Evolutionary conservation across 495 filamentous ascomycete genomes (phyloP).

Genomic region (Penicillium maclennaniae): DNA sequence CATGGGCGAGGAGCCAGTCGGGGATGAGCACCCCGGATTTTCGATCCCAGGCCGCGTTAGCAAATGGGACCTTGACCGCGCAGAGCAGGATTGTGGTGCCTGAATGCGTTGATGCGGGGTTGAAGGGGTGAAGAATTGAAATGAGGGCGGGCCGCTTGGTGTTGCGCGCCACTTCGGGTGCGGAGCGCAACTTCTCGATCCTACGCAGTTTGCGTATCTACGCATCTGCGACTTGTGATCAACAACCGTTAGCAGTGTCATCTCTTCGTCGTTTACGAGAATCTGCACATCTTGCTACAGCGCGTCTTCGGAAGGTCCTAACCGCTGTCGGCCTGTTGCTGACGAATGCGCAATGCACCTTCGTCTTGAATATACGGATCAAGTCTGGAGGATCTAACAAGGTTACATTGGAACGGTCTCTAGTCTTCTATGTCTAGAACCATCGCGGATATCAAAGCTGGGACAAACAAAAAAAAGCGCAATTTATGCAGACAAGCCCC

Average conservation of each 20-base stretch:
- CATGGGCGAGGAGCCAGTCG: not conserved
- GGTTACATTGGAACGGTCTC: slow-evolving; percentile 10
- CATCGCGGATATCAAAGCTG: slow-evolving; percentile 36
- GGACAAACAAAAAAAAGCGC: slow-evolving; percentile 7
- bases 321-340: not conserved
- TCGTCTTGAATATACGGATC: not conserved
- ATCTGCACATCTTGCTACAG: not conserved
- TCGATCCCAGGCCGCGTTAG: not conserved
- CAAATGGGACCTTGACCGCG: slow-evolving; percentile 3
- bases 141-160: not conserved
- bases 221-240: not conserved
- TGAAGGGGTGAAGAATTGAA: slow-evolving; percentile 1
- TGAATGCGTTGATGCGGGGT: slow-evolving; percentile 5
- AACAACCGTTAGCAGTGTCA: not conserved
- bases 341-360: not conserved
- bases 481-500: slow-evolving; percentile 5
- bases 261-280: not conserved
- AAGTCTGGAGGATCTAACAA: not conserved
- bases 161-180: slow-evolving; percentile 9
- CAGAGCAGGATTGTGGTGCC: not conserved
- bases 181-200: not conserved
- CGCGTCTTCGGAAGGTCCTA: not conserved
- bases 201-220: not conserved
- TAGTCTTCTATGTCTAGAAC: slow-evolving; percentile 13
- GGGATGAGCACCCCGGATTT: not conserved